Conservation (phyloP, 2,329 filamentous ascomycete species). For the Coniochaeta sp. region DNA sequence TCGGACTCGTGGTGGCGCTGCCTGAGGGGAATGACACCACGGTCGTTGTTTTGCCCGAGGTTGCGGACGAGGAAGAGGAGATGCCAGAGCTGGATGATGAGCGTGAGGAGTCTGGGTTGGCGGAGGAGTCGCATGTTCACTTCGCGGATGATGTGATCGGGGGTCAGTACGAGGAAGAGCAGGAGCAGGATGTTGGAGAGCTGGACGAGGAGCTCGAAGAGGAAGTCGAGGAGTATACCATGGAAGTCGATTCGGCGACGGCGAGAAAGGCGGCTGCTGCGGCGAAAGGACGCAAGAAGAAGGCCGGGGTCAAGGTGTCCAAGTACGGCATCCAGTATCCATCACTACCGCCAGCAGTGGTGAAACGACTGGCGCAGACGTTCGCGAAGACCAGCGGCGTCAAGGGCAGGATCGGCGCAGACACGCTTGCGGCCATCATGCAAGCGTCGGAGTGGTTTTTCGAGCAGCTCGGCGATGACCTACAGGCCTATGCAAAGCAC, state of each 20-base stretch:
- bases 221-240: neutral
- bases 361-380: conserved; percentile 66
- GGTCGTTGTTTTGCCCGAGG: conserved; percentile 39
- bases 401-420: conserved; percentile 64
- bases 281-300: conserved; percentile 16
- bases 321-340: conserved; percentile 69
- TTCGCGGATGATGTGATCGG: neutral
- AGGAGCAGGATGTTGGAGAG: conserved; percentile 4
- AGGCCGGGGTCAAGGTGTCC: conserved; percentile 51
- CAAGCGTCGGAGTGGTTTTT: conserved; percentile 89
- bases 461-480: conserved; percentile 75
- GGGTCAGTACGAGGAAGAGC: neutral
- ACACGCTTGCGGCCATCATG: conserved; percentile 66
- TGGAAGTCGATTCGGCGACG: conserved; percentile 6
- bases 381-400: conserved; percentile 61
- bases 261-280: conserved; percentile 7
- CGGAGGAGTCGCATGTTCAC: conserved; percentile 7
- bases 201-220: conserved; percentile 4
- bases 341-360: conserved; percentile 62
- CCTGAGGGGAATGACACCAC: conserved; percentile 41
- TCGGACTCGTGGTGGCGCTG: conserved; percentile 42
- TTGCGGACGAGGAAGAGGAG: conserved; percentile 29
- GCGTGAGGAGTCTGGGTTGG: conserved; percentile 11
- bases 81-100: conserved; percentile 19
- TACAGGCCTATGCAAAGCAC: conserved; percentile 73